These are phyloP conservation scores for Raffaelea albimanens DNA, from an alignment of 2,329 filamentous ascomycete species.

Conservation along the genomic window DNA sequence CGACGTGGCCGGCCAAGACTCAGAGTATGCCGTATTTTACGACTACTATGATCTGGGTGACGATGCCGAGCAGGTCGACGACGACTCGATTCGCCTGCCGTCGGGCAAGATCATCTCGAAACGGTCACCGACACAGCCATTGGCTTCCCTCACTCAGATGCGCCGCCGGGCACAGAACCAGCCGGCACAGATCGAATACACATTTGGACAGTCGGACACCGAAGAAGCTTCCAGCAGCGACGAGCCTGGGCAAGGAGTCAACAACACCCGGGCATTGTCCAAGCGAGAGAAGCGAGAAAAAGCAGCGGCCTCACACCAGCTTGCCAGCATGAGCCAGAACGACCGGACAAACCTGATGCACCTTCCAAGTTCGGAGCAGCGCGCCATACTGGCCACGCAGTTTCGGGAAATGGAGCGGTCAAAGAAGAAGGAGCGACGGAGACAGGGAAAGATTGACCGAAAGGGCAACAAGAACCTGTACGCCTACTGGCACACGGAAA, in stretches of 20 bases:
- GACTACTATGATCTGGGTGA: constrained; percentile 15
- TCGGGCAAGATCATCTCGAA: constrained; percentile 26
- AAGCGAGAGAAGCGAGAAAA: constrained; percentile 9
- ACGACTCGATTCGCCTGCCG: constrained; percentile 22
- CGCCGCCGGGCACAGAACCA: not conserved
- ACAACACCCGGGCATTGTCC: not conserved
- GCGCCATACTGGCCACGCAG: constrained; percentile 18
- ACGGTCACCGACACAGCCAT: constrained; percentile 6
- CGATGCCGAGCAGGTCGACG: constrained; percentile 10
- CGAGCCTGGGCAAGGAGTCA: not conserved
- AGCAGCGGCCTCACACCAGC: constrained; percentile 9
- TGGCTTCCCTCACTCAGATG: constrained; percentile 9
- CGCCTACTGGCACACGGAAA: constrained; percentile 23
- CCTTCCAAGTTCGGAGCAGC: constrained; percentile 20
- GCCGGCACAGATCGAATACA: not conserved
- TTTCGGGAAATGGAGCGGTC: constrained; percentile 17
- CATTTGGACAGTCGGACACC: not conserved
- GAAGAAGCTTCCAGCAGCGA: not conserved
- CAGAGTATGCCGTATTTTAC: constrained; percentile 32
- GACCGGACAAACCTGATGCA: constrained; percentile 20
- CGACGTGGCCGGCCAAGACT: constrained; percentile 22
- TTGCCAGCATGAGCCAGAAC: constrained; percentile 17
- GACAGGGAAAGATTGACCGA: constrained; percentile 18
- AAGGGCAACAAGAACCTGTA: constrained; percentile 25
- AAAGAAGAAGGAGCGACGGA: constrained; percentile 19